Evolutionary conservation across 2,329 filamentous ascomycete species (phyloP).

Genomic region (Alternaria rosae): DNA sequence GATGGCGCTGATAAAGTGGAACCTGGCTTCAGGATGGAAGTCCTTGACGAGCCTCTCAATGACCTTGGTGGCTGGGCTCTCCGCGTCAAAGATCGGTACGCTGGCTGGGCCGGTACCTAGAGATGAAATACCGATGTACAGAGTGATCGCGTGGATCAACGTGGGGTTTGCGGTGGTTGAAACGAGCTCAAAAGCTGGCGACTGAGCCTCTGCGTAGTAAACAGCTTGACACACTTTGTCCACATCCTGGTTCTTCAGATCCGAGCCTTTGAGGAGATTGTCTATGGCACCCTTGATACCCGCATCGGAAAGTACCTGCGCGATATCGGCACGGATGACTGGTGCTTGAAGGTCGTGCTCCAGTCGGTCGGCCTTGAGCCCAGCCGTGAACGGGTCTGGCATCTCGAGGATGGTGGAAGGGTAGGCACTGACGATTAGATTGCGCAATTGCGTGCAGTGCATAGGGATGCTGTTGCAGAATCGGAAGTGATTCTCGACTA

Average conservation of each 20-base stretch:
- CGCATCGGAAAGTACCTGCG: conserved; percentile 58
- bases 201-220: conserved; percentile 64
- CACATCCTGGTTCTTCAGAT: conserved; percentile 74
- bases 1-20: conserved; percentile 83
- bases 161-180: conserved; percentile 72
- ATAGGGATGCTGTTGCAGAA: conserved; percentile 82
- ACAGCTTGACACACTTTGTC: conserved; percentile 79
- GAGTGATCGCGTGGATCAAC: conserved; percentile 81
- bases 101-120: conserved; percentile 66
- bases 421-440: conserved; percentile 83
- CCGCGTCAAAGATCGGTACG: conserved; percentile 69
- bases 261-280: conserved; percentile 58
- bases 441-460: conserved; percentile 86
- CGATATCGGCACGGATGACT: conserved; percentile 68
- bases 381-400: conserved; percentile 74
- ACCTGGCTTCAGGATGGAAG: conserved; percentile 78
- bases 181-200: conserved; percentile 71
- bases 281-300: conserved; percentile 64
- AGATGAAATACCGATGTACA: conserved; percentile 80
- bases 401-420: conserved; percentile 74
- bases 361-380: conserved; percentile 77
- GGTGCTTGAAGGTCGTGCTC: conserved; percentile 77
- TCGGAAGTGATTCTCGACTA: conserved; percentile 84
- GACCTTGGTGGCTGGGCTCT: conserved; percentile 72
- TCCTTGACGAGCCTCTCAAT: conserved; percentile 80